Conservation (phyloP, 441 rosid species). For the Rhodomyrtus psidioides region DNA sequence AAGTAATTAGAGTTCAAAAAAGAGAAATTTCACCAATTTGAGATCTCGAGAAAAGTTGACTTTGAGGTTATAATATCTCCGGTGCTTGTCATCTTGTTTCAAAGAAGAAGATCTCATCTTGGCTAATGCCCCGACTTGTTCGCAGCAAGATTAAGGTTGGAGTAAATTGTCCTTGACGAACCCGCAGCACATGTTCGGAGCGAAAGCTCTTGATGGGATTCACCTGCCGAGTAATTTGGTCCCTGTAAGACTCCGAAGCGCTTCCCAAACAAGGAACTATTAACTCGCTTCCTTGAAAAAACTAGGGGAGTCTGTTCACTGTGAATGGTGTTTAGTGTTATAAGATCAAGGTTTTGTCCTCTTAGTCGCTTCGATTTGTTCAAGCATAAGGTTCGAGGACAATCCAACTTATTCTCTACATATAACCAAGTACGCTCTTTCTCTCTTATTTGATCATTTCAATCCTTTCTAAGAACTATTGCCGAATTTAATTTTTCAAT, state of each 20-base stretch:
- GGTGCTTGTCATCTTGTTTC: not conserved
- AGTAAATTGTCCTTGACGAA: not conserved
- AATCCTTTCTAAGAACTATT: not conserved
- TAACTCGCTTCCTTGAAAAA: not conserved
- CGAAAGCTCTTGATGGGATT: not conserved
- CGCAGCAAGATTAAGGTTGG: not conserved
- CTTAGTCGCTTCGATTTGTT: not conserved
- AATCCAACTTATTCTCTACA: fast-evolving
- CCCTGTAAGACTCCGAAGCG: not conserved
- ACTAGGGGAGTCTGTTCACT: not conserved
- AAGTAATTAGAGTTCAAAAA: not conserved
- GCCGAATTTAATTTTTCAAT: not conserved
- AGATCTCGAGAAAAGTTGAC: not conserved
- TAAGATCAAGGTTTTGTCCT: too few relatives aligned
- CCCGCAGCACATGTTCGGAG: not conserved
- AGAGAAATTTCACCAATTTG: not conserved
- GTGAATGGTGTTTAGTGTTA: too few relatives aligned
- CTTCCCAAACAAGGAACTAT: not conserved
- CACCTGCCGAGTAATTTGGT: not conserved
- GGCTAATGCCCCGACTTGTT: not conserved
- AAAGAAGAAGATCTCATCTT: not conserved
- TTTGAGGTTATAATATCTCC: not conserved
- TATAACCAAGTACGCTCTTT: not conserved
- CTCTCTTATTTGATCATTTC: not conserved
- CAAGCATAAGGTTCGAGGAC: not conserved